These are phyloP conservation scores for Lantana camara DNA, from an alignment of 257 asterid genomes.

Conservation along the genomic window DNA sequence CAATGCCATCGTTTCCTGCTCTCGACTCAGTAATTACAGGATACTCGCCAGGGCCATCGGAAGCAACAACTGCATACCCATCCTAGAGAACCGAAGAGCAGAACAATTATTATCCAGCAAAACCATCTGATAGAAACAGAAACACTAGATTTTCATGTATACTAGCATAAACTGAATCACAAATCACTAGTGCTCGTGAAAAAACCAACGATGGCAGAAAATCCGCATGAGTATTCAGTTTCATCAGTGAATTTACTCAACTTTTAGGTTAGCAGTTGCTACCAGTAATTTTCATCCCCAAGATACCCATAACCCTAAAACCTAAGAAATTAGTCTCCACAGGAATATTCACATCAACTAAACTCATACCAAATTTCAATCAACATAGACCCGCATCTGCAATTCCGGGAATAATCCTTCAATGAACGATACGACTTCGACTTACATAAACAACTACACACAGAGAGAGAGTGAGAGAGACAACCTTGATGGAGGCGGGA, in stretches of 20 bases:
- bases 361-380: background rate
- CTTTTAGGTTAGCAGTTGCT: no score
- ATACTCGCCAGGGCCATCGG: constrained; percentile 93
- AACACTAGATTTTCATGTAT: background rate
- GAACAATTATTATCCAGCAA: constrained; percentile 18
- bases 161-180: background rate
- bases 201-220: background rate
- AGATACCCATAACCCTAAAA: constrained; percentile 13
- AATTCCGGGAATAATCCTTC: background rate
- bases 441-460: background rate
- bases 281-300: background rate
- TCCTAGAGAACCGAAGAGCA: constrained; percentile 48
- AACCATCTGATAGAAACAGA: background rate
- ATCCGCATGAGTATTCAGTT: no score
- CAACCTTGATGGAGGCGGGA: constrained; percentile 93
- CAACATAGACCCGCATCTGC: constrained; percentile 1
- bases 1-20: constrained; percentile 92
- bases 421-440: background rate
- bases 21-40: constrained; percentile 88
- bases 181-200: background rate
- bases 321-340: background rate
- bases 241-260: no score
- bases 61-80: constrained; percentile 93
- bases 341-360: background rate
- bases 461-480: background rate